Base-by-base conservation (phyloP, 257 asterid species). In the Jacaranda copaia region DNA sequence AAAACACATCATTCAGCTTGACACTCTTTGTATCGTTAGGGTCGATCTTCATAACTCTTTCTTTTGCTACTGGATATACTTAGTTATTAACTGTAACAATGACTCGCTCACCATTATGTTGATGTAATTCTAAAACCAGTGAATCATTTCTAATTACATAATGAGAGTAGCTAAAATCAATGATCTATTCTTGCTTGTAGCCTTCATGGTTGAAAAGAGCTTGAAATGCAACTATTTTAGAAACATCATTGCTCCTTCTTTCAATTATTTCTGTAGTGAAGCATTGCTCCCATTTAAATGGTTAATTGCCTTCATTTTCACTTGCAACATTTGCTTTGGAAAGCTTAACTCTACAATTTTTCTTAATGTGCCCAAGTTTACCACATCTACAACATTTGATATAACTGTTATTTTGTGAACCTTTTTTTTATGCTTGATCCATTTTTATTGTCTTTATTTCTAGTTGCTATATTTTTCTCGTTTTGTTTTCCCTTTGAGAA, bases 321-420 rank as follows among this genome's bases (percentile, higher is more conserved):
- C 70, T 6, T 3, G 70, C 70, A 35, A 63, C 49, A 39, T 63
- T 74, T 6, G 35, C 80, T 15, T 60, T 66, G 0, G 70, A 79
- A 0, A 83, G 8, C 57, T 68, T 80, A n/a, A 70, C 79, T 1
- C 75, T 4, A 52, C 48, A 80, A 32, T 77, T 20, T 63, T 11
- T 73, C 51, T 77, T 81, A 36, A 80, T 55, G 14, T 83, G 69
- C 53, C 80, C 80, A 12, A 25, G 6, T 60, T 49, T 58, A 0
- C 73, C 57, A 20, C 70, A 58, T 38, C 70, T 63, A 11, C 60
- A 61, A 11, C 67, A 57, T 19, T 0, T 66, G 11, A 36, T 55
- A 14, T 32, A 8, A 1, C 4, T 69, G 8, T 63, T 19, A 25
- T 35, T 51, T 20, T 19, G 7, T 4, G 58, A 8, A 15, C n/a